Evolutionary conservation across 1,139 yeast species (phyloP).

Genomic region (Geotrichum macrosporum): DNA sequence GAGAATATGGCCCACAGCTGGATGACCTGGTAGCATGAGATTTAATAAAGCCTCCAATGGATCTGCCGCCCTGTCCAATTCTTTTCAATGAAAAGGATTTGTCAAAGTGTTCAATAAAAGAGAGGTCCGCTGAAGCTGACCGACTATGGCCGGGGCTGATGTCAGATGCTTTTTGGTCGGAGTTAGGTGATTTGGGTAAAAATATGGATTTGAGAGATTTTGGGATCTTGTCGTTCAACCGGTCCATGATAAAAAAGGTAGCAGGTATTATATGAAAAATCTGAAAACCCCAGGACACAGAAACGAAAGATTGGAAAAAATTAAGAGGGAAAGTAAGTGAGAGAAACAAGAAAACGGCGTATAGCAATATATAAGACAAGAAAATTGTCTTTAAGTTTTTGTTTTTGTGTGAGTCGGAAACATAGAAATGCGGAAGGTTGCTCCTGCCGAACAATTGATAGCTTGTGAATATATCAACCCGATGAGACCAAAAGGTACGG

Average conservation of each 20-base stretch:
- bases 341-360: too few species aligned
- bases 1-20: background rate
- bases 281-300: too few species aligned
- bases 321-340: too few species aligned
- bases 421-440: too few species aligned
- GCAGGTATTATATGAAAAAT: background rate
- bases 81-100: background rate
- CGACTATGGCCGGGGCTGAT: background rate
- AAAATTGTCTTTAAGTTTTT: too few species aligned
- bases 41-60: slow-evolving; percentile 9
- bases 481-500: too few species aligned
- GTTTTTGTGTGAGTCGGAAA: too few species aligned
- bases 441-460: too few species aligned
- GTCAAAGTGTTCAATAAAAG: background rate
- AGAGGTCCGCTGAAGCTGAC: background rate
- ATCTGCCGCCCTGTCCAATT: background rate
- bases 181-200: too few species aligned
- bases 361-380: too few species aligned
- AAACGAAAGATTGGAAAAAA: background rate
- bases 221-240: background rate
- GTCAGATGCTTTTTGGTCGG: background rate
- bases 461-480: too few species aligned
- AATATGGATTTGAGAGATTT: slow-evolving; percentile 4
- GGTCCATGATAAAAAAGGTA: too few species aligned
- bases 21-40: slow-evolving; percentile 4